Evolutionary conservation across 2,329 filamentous ascomycete species (phyloP), one percentile per base, ranked within the genome.

Genomic region (Calycina marina): DNA sequence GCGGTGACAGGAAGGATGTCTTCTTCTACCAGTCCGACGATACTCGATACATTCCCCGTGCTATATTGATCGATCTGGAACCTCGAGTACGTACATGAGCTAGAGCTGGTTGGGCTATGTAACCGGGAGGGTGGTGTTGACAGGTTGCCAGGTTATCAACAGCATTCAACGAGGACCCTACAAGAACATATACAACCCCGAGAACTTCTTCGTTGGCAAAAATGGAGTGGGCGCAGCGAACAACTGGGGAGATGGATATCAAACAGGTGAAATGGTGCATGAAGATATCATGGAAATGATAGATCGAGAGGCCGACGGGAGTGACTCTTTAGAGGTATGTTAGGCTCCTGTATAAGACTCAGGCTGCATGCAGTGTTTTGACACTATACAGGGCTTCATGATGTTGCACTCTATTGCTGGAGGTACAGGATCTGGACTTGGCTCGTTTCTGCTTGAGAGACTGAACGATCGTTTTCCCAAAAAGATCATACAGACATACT

Each of bases 271-370:
- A 56, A 67, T 69, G 27, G 84, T 98, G 13, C 84, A 88, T 47
- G 90, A 98, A 56, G 90, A 98, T 55, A 84, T 98, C 35, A 83
- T 98, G 68, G 92, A 98, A 56, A 98, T 98, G 85, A 93, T 98
- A 50, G 90, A 98, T 54, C 79, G 90, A 39, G 90, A 98, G 56
- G 90, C 92, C 11, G 90, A 98, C 57, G 92, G 92, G 18, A 96
- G 88, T 54, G 90, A 98, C 57, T 94, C 86, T 32, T 67, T 98
- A 4, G 90, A 98, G 65, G 79, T 80, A 55, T 22, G 22, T 20
- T 14, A 9, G 24, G 17, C 15, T 16, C 18, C 16, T 13, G 43
- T 32, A 13, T 31, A 9, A 18, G 14, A 32, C 31, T 8, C 10
- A 32, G 13, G n/a, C n/a, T 16, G 8, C 3, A 22, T 22, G 6